Percentiles rank a stretch among this genome's conserved stretches.
Evolutionary conservation across 108 stramenopile genomes (phyloP).

Genomic region (Cyclotella sp.): DNA sequence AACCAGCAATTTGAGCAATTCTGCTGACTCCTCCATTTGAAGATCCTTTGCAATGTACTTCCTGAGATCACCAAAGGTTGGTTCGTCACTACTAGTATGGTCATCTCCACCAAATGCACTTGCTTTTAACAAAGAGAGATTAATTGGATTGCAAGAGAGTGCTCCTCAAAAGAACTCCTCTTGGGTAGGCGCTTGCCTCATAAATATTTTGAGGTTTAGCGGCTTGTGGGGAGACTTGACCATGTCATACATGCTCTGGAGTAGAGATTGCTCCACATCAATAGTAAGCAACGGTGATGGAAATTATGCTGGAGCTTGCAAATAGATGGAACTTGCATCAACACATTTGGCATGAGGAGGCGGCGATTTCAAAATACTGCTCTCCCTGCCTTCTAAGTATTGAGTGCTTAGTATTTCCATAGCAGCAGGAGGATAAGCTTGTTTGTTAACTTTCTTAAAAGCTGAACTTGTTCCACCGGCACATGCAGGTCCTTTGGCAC

Average conservation of each 20-base stretch:
- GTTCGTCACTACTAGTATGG: conserved; percentile 57
- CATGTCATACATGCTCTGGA: conserved; percentile 65
- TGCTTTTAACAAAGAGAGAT: too few species aligned
- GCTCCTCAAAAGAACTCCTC: conserved; percentile 88
- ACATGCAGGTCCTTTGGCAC: not conserved
- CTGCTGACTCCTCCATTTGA: conserved; percentile 86
- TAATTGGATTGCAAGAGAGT: conserved; percentile 74
- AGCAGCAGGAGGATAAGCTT: conserved; percentile 56
- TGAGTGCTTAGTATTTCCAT: conserved; percentile 65
- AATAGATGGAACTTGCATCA: conserved; percentile 12
- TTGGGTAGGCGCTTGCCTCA: conserved; percentile 82
- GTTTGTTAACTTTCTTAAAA: conserved; percentile 50
- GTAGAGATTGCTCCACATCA: conserved; percentile 56
- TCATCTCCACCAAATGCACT: too few species aligned
- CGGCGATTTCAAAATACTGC: not conserved
- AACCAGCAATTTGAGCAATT: too few species aligned
- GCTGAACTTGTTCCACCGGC: not conserved
- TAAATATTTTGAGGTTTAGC: too few species aligned
- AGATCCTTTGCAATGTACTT: conserved; percentile 84
- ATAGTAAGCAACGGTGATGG: conserved; percentile 41
- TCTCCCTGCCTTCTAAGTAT: conserved; percentile 23
- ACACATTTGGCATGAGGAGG: not conserved
- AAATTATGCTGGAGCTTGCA: conserved; percentile 16
- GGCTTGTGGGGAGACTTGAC: conserved; percentile 85
- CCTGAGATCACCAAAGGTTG: conserved; percentile 74